A percentile compares a stretch with the other conserved stretches of the same genome.
These are phyloP conservation scores for Debaryomyces tyrocola DNA, from an alignment of 805 yeast species.

Conservation along the genomic window DNA sequence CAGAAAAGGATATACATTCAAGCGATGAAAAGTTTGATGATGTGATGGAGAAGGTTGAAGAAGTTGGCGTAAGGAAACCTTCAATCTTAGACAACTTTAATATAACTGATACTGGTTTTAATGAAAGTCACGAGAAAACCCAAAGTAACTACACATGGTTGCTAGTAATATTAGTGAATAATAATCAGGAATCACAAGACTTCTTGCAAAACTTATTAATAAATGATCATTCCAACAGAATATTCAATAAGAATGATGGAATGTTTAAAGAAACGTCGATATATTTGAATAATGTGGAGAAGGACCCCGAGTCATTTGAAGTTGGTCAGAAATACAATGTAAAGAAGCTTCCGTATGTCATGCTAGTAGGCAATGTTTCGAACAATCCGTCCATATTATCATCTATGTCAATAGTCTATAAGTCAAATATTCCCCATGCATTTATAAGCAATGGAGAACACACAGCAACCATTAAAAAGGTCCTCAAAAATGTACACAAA, in stretches of 20 bases:
- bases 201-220: slow-evolving; percentile 17
- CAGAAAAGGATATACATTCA: background rate
- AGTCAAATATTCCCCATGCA: slow-evolving; percentile 4
- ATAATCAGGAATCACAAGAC: slow-evolving; percentile 15
- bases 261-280: slow-evolving; percentile 27
- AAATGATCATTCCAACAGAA: slow-evolving; percentile 15
- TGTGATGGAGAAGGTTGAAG: background rate
- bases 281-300: slow-evolving; percentile 30
- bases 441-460: slow-evolving; percentile 20
- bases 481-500: slow-evolving; percentile 23
- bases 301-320: slow-evolving; percentile 38
- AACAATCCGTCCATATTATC: slow-evolving; percentile 9
- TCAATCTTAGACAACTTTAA: slow-evolving; percentile 9
- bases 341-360: slow-evolving; percentile 30
- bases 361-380: slow-evolving; percentile 8
- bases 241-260: slow-evolving; percentile 30
- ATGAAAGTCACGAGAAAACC: slow-evolving; percentile 26
- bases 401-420: slow-evolving; percentile 10
- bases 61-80: background rate
- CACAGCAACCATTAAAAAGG: slow-evolving; percentile 21
- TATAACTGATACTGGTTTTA: slow-evolving; percentile 21
- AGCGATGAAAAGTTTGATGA: background rate
- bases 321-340: slow-evolving; percentile 32
- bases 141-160: slow-evolving; percentile 33
- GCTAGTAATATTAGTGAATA: slow-evolving; percentile 31